Base-by-base conservation (phyloP, 495 filamentous ascomycete genomes). In the Mytilinidion resinicola region DNA sequence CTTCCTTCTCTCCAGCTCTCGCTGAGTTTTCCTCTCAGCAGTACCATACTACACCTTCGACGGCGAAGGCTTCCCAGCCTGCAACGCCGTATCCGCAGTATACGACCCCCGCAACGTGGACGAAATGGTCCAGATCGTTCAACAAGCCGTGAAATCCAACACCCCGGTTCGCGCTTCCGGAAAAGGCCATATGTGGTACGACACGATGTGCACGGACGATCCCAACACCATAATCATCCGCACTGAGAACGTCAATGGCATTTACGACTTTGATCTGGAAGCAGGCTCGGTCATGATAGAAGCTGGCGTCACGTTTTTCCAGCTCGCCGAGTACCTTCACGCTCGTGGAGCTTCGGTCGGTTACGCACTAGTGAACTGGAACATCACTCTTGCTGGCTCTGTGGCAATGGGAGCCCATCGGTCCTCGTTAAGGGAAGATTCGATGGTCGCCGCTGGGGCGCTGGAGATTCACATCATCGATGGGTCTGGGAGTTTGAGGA, bases 131-230 rank as follows among this genome's bases (percentile, higher is more conserved):
- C 59, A 64, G 14, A 57, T 75, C 36, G 75, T 79, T 55, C 71
- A 72, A 56, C 50, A 69, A 12, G 72, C 74, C 17, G 52, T 69
- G 33, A 48, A 50, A 5, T 61, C 65, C 19, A 65, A 65, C 43
- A 67, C 67, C 4, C 75, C 70, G 1, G 66, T 79, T 21, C 70
- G 77, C 41, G 74, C 76, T 1, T 72, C 71, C 34, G 77, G 76
- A 9, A 77, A 77, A 56, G 77, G 74, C 11, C 77, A 78, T 56
- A 75, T 74, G 68, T 78, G 76, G 77, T 79, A 78, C 57, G 73
- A 79, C 54, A 78, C 77, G 15, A 76, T 77, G 70, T 79, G 77
- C 61, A 73, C 71, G 9, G 61, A 63, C 51, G 70, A 76, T 57
- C 64, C 70, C 33, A 51, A 63, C 25, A 78, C 75, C 8, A 61